Evolutionary conservation across 495 filamentous ascomycete species (phyloP).

Genomic region (Stereocaulon alpinum): DNA sequence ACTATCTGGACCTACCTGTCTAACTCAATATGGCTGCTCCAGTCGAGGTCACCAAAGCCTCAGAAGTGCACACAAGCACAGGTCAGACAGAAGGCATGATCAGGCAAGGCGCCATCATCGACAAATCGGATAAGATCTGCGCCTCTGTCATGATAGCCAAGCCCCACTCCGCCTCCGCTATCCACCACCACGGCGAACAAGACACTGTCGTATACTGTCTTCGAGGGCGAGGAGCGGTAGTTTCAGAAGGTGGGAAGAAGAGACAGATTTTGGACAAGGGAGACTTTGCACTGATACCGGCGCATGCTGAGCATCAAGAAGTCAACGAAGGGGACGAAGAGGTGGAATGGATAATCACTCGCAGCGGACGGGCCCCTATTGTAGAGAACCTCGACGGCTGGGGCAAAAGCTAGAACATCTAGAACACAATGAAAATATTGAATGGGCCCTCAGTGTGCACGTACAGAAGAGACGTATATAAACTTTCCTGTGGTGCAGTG

Average conservation of each 20-base stretch:
- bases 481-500: neutral
- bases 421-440: neutral
- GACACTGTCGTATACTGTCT: constrained; percentile 46
- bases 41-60: constrained; percentile 25
- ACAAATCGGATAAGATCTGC: constrained; percentile 48
- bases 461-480: neutral
- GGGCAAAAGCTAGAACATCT: constrained; percentile 27
- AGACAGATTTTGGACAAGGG: constrained; percentile 45
- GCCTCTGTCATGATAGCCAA: constrained; percentile 42
- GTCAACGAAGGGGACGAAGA: constrained; percentile 53
- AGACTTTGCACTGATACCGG: constrained; percentile 55
- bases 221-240: constrained; percentile 37
- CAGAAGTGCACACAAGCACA: constrained; percentile 18
- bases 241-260: constrained; percentile 36
- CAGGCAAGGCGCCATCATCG: constrained; percentile 46
- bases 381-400: constrained; percentile 50
- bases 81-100: constrained; percentile 44
- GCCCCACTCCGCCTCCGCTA: constrained; percentile 39
- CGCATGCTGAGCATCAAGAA: constrained; percentile 55
- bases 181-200: constrained; percentile 47
- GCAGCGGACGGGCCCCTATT: constrained; percentile 45
- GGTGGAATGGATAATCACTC: constrained; percentile 48
- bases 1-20: neutral
- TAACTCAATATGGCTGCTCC: constrained; percentile 11
- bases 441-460: neutral